These are phyloP conservation scores for Flaveria floridana DNA, from an alignment of 140 eudicot genomes.

Conservation along the genomic window DNA sequence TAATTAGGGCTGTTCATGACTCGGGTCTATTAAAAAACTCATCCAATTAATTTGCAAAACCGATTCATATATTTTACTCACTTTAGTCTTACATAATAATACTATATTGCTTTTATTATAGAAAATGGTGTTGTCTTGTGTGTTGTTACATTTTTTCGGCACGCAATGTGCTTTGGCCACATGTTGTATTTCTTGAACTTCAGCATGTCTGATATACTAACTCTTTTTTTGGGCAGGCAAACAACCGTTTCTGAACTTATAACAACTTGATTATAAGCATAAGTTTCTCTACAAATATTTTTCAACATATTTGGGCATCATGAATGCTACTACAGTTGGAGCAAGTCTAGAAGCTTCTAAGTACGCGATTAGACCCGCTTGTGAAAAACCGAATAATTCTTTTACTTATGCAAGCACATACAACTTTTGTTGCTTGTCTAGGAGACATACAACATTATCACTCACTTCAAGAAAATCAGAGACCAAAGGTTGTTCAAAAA, in stretches of 20 bases:
- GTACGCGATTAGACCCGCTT: slow-evolving; percentile 28
- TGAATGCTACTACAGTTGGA: slow-evolving; percentile 45
- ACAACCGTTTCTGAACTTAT: neutral
- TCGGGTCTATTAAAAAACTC: neutral
- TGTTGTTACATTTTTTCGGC: neutral
- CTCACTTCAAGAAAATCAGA: slow-evolving; percentile 26
- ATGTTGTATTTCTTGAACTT: neutral
- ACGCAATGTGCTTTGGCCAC: neutral
- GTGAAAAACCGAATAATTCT: slow-evolving; percentile 19
- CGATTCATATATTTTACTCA: neutral
- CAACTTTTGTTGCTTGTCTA: slow-evolving; percentile 33
- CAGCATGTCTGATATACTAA: neutral
- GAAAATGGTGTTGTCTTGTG: neutral
- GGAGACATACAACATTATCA: slow-evolving; percentile 29
- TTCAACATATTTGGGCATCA: slow-evolving; percentile 20
- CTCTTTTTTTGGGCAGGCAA: slow-evolving; percentile 23
- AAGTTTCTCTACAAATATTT: neutral
- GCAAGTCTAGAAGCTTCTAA: slow-evolving; percentile 45
- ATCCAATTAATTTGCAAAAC: neutral
- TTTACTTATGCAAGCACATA: slow-evolving; percentile 5
- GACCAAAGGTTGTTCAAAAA: slow-evolving; percentile 26
- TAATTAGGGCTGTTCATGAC: neutral
- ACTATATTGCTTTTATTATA: neutral
- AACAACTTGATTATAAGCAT: neutral
- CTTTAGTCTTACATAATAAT: neutral